phyloP scores from a whole-genome alignment of 345 rosid species.

The Hirschfeldia incana region DNA sequence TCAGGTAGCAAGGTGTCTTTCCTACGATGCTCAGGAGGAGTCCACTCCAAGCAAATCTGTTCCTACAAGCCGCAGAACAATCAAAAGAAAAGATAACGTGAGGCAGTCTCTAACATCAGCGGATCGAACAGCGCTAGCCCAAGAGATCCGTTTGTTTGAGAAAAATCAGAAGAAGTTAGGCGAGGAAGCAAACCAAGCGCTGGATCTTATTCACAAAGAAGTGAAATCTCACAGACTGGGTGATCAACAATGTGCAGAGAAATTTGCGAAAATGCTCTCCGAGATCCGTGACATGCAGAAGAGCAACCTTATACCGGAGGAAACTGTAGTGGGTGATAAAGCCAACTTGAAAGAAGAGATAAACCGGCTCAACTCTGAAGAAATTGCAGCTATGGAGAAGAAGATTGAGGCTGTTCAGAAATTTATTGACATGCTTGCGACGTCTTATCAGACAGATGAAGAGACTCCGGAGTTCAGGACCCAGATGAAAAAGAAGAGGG shows the following conservation, averaged over 20 bases:
- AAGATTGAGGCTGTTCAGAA: slow-evolving; percentile 91
- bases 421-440: slow-evolving; percentile 72
- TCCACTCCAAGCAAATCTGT: slow-evolving; percentile 43
- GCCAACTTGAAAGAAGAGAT: slow-evolving; percentile 81
- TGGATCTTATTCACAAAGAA: slow-evolving; percentile 92
- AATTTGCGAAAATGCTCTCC: slow-evolving; percentile 72
- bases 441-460: slow-evolving; percentile 55
- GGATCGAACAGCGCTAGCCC: slow-evolving; percentile 75
- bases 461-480: slow-evolving; percentile 54
- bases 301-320: slow-evolving; percentile 54
- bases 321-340: slow-evolving; percentile 49
- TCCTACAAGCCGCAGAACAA: slow-evolving; percentile 45
- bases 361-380: slow-evolving; percentile 73
- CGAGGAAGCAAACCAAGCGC: slow-evolving; percentile 88
- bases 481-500: slow-evolving; percentile 68
- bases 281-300: slow-evolving; percentile 86
- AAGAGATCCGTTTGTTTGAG: slow-evolving; percentile 83
- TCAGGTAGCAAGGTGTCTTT: slow-evolving; percentile 75
- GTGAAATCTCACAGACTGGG: slow-evolving; percentile 77
- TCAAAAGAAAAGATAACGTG: slow-evolving; percentile 49
- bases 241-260: slow-evolving; percentile 76
- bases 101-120: slow-evolving; percentile 70
- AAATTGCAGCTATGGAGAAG: slow-evolving; percentile 70
- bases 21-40: slow-evolving; percentile 52
- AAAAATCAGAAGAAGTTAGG: slow-evolving; percentile 83